Percentiles rank a stretch among this genome's conserved stretches.
Conservation (phyloP, 2,329 filamentous ascomycete genomes). For the Botryotinia calthae region DNA sequence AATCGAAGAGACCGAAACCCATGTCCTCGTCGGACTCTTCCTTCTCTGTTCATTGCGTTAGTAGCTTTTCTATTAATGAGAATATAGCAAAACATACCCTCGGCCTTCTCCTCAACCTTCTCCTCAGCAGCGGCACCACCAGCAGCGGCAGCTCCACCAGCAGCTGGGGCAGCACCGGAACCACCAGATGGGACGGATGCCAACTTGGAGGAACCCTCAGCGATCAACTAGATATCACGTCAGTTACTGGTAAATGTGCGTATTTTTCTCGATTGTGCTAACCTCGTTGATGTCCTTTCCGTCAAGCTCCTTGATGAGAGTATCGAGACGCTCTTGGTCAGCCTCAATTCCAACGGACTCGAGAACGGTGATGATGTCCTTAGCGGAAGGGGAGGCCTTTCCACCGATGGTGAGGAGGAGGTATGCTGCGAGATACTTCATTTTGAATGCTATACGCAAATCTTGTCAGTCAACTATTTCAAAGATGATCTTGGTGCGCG, state of each 20-base stretch:
- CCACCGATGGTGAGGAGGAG: constrained; percentile 93
- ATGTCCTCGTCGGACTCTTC: constrained; percentile 74
- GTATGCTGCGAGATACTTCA: constrained; percentile 99
- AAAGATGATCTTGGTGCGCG: background rate
- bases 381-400: constrained; percentile 82
- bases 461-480: constrained; percentile 25
- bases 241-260: constrained; percentile 28
- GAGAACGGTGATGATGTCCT: constrained; percentile 85
- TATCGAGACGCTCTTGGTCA: constrained; percentile 79
- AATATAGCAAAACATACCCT: constrained; percentile 66
- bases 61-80: constrained; percentile 16
- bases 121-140: constrained; percentile 61
- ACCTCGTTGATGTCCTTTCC: constrained; percentile 94
- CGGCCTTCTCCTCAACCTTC: constrained; percentile 69
- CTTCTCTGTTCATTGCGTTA: constrained; percentile 48
- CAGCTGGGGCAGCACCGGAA: constrained; percentile 65
- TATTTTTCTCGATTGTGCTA: constrained; percentile 40
- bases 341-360: constrained; percentile 93
- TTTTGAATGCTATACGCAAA: constrained; percentile 59
- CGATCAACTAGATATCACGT: constrained; percentile 68
- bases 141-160: constrained; percentile 65
- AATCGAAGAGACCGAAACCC: constrained; percentile 76
- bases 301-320: constrained; percentile 85
- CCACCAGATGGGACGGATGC: constrained; percentile 96
- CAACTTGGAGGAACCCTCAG: constrained; percentile 87